Percentiles rank a stretch among this genome's conserved stretches.
Evolutionary conservation across 2,329 filamentous ascomycete genomes (phyloP).

Genomic region (Claviceps monticola): DNA sequence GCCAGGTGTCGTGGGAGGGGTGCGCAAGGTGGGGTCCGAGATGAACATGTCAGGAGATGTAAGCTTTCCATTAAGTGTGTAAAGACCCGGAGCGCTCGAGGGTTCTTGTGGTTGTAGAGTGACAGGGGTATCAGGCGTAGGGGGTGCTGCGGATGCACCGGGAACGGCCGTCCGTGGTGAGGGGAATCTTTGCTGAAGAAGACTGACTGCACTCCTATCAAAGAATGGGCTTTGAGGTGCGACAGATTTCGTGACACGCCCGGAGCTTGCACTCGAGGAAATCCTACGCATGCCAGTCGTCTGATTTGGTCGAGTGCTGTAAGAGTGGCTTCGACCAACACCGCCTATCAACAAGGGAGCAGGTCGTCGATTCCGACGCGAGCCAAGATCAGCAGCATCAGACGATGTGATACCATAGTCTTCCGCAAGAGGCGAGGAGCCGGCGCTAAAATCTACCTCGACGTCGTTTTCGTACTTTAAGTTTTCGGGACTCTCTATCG

Average conservation of each 20-base stretch:
- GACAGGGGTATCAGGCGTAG: constrained; percentile 35
- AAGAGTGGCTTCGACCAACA: constrained; percentile 25
- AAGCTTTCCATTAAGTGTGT: constrained; percentile 18
- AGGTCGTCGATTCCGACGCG: constrained; percentile 31
- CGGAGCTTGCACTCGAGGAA: constrained; percentile 33
- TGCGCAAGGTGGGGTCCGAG: constrained; percentile 33
- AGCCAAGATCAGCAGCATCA: constrained; percentile 38
- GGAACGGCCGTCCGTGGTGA: constrained; percentile 26
- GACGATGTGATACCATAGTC: constrained; percentile 30
- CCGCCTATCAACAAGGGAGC: constrained; percentile 33
- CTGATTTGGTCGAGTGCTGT: constrained; percentile 29
- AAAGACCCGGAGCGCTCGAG: constrained; percentile 24
- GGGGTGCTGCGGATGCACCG: constrained; percentile 30
- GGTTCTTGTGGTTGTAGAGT: constrained; percentile 22
- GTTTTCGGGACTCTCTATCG: neutral
- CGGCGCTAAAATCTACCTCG: neutral
- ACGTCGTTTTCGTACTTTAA: neutral
- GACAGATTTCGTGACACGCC: constrained; percentile 19
- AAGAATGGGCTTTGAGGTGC: constrained; percentile 24
- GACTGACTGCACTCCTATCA: constrained; percentile 30
- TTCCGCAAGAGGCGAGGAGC: constrained; percentile 5
- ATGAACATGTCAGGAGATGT: constrained; percentile 15
- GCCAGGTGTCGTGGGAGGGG: constrained; percentile 39
- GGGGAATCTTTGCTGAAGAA: constrained; percentile 26
- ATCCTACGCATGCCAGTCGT: constrained; percentile 39